Percentiles rank a stretch among this genome's conserved stretches.
Conservation (phyloP, 1,139 yeast species). For the Spencermartinsiella ligniputridi region DNA sequence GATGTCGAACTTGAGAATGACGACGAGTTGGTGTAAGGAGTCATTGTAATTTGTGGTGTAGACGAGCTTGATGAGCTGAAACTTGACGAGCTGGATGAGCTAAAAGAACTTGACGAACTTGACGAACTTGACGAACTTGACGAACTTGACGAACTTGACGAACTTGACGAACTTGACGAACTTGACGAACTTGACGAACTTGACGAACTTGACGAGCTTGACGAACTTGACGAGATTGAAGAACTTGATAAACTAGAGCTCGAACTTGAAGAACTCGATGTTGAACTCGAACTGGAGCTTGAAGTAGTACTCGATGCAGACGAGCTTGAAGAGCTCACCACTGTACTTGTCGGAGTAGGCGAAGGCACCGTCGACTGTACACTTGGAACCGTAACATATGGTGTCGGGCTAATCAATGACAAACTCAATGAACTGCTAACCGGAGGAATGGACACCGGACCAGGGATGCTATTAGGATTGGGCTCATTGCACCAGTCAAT, state of each 20-base stretch:
- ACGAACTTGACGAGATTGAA: constrained; percentile 4
- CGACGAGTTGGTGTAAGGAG: neutral
- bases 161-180: neutral
- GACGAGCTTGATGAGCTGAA: neutral
- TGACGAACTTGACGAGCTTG: constrained; percentile 6
- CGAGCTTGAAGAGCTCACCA: neutral
- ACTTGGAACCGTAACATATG: neutral
- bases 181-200: constrained; percentile 1
- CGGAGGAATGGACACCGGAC: neutral
- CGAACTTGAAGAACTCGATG: constrained; percentile 9
- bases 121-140: neutral
- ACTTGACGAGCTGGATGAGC: neutral
- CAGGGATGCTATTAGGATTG: neutral
- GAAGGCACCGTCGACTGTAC: neutral
- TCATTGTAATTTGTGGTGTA: neutral
- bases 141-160: neutral
- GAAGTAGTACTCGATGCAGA: neutral
- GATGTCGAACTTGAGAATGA: neutral
- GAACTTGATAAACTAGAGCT: constrained; percentile 7
- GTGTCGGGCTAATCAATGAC: neutral
- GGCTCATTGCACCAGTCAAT: neutral
- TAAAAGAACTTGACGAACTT: neutral
- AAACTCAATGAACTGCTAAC: neutral
- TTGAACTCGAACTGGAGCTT: constrained; percentile 2
- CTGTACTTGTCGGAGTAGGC: too few relatives aligned